phyloP scores from a whole-genome alignment of 2,329 filamentous ascomycete species.

The Sarocladium kiliense region DNA sequence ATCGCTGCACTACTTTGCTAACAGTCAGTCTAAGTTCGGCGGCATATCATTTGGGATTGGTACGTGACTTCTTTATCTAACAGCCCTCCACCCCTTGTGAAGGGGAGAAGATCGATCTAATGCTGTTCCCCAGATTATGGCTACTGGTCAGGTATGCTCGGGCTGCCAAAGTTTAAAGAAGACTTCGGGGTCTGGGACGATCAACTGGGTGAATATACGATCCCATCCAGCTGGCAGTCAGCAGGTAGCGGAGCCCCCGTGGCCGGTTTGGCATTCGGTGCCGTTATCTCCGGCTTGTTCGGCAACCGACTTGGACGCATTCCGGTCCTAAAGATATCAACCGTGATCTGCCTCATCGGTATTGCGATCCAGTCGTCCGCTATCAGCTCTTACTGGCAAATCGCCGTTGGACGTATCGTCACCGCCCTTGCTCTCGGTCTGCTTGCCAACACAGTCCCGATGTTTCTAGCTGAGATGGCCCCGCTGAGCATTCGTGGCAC shows the following conservation, averaged over 20 bases:
- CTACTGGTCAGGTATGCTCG: constrained; percentile 11
- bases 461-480: constrained; percentile 15
- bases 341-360: constrained; percentile 10
- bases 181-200: constrained; percentile 8
- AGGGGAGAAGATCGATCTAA: too few species aligned
- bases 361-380: constrained; percentile 8
- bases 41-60: neutral
- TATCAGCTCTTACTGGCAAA: constrained; percentile 9
- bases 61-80: neutral
- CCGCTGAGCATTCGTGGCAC: constrained; percentile 13
- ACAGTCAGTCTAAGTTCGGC: neutral
- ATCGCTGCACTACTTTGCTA: too few species aligned
- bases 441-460: constrained; percentile 13
- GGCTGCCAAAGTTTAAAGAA: constrained; percentile 9
- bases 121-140: neutral
- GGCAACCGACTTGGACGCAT: constrained; percentile 11
- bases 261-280: constrained; percentile 11
- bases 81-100: too few species aligned
- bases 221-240: constrained; percentile 11
- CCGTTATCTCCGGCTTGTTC: constrained; percentile 11
- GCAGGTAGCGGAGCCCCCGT: constrained; percentile 10
- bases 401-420: constrained; percentile 13
- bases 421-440: constrained; percentile 10
- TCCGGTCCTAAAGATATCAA: constrained; percentile 10
- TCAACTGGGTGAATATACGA: neutral